Evolutionary conservation across 495 filamentous ascomycete genomes (phyloP), one percentile per base, ranked within the genome.

Genomic region (Xanthoparmelia taractica): DNA sequence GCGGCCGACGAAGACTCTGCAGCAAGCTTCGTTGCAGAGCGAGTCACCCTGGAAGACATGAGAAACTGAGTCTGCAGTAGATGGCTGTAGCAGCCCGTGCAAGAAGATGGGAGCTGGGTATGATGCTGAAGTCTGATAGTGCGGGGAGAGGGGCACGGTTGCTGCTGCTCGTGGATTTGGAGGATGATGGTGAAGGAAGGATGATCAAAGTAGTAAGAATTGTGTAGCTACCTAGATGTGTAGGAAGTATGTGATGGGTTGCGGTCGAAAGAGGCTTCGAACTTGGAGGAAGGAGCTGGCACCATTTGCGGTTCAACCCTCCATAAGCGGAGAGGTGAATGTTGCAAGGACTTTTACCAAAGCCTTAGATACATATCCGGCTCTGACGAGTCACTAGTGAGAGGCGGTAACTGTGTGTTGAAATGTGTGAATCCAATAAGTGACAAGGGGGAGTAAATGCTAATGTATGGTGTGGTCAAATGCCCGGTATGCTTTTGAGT

Each of bases 1-100:
- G 66, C 54, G 23, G 75, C 71, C 57, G 73, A 65, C 61, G 70
- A 73, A 58, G 74, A 65, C 61, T 82, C 84, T 77, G 87, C 87
- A 74, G 87, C 87, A 80, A 84, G 81, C 79, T 87, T 87, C 75
- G 88, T 84, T 69, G 88, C 83, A 67, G 88, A 90, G 74, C 88
- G 85, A 77, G 88, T 91, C 63, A 87, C 82, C 85, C 89, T 92
- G 83, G 82, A 73, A 81, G 88, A 88, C 88, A 91, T 91, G 84
- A 89, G 88, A 78, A 77, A 70, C 55, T 70, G 66, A 65, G 58
- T 56, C 58, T 61, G 31, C 56, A 59, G 40, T 52, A 29, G 34
- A 58, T 27, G 54, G 38, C 54, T 62, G 58, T 13, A 61, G 59
- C 47, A 48, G 37, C 52, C 50, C 12, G 33, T n/a, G 54, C 27